These are phyloP conservation scores for Zopfia rhizophila DNA, from an alignment of 2,329 filamentous ascomycete species.

Conservation along the genomic window DNA sequence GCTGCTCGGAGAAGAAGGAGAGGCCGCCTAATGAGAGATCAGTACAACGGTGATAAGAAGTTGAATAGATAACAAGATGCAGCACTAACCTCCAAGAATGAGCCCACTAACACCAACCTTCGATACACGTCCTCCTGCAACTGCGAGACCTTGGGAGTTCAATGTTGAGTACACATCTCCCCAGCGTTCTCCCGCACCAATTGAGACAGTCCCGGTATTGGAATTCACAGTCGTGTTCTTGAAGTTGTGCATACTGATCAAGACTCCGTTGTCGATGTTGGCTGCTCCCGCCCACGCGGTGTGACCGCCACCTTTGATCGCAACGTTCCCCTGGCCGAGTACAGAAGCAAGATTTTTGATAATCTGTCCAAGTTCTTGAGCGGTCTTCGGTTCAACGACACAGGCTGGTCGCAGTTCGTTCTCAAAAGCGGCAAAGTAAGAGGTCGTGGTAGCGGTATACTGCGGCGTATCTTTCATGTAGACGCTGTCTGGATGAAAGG, in stretches of 20 bases:
- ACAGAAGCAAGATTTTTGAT: not conserved
- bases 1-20: slow-evolving; percentile 16
- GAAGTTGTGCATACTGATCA: slow-evolving; percentile 18
- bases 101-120: slow-evolving; percentile 25
- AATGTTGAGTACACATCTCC: slow-evolving; percentile 23
- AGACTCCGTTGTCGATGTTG: slow-evolving; percentile 20
- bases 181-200: slow-evolving; percentile 25
- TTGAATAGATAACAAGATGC: not conserved
- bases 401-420: slow-evolving; percentile 4
- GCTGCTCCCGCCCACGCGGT: slow-evolving; percentile 11
- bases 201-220: slow-evolving; percentile 2
- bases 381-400: slow-evolving; percentile 1
- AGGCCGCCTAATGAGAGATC: slow-evolving; percentile 7
- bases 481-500: too few species aligned
- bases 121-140: slow-evolving; percentile 18
- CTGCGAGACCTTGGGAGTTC: slow-evolving; percentile 3
- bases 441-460: not conserved
- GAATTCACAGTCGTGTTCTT: slow-evolving; percentile 9
- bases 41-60: too few species aligned
- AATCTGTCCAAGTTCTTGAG: slow-evolving; percentile 1
- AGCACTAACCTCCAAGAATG: slow-evolving; percentile 2
- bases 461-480: too few species aligned
- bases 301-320: slow-evolving; percentile 21
- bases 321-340: not conserved
- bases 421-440: slow-evolving; percentile 10